phyloP scores from a whole-genome alignment of 148 eudicot species.

The Amaranthus palmeri region DNA sequence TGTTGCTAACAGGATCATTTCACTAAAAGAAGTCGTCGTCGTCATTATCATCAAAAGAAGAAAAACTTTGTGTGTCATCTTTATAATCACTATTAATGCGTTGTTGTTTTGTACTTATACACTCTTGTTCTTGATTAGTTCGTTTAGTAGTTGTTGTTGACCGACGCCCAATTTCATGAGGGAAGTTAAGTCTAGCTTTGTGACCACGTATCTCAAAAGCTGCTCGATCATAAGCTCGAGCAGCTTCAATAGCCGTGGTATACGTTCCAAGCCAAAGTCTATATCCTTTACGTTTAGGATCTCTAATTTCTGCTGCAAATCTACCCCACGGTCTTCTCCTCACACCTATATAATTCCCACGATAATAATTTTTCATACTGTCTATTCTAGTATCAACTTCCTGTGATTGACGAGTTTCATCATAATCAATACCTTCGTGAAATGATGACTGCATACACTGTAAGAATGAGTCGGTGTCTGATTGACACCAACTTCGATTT shows the following conservation, averaged over 20 bases:
- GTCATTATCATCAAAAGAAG: too few relatives aligned
- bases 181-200: constrained; percentile 41
- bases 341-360: constrained; percentile 23
- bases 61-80: too few relatives aligned
- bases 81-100: too few relatives aligned
- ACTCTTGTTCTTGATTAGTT: too few relatives aligned
- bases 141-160: neutral
- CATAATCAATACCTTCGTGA: neutral
- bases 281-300: constrained; percentile 37
- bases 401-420: neutral
- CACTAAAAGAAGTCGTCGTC: too few relatives aligned
- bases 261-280: constrained; percentile 49
- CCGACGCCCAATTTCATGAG: constrained; percentile 24
- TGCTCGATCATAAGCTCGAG: constrained; percentile 44
- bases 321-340: constrained; percentile 44
- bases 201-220: constrained; percentile 36
- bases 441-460: neutral
- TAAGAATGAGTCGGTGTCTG: neutral
- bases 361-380: too few relatives aligned
- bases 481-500: too few relatives aligned
- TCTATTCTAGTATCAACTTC: neutral
- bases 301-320: constrained; percentile 44
- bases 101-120: too few relatives aligned
- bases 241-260: constrained; percentile 40
- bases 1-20: too few relatives aligned